Evolutionary conservation across 345 rosid genomes (phyloP).

Genomic region (Citropsis articulata): DNA sequence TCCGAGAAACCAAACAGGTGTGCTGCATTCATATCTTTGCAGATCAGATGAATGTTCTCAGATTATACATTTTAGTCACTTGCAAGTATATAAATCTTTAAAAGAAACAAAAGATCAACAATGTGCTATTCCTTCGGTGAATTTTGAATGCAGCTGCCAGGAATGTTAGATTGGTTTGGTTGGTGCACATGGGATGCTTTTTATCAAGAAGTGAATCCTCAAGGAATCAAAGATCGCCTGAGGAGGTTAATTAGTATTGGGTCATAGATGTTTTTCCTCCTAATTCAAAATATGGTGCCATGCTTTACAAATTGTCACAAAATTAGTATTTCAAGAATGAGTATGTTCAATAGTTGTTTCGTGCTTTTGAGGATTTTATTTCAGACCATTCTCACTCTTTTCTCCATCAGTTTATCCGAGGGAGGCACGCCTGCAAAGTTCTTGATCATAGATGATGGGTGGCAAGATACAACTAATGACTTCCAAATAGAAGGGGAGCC

Average conservation of each 20-base stretch:
- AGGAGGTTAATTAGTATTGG: constrained; percentile 39
- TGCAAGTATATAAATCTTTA: background rate
- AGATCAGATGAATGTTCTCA: background rate
- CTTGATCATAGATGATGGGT: constrained; percentile 59
- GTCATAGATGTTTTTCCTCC: background rate
- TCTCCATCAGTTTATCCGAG: constrained; percentile 37
- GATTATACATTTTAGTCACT: background rate
- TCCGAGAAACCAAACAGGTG: constrained; percentile 49
- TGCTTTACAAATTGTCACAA: no score
- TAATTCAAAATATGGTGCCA: background rate
- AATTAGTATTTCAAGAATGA: no score
- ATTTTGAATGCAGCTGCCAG: constrained; percentile 46
- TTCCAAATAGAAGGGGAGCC: constrained; percentile 55
- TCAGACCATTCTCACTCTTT: background rate
- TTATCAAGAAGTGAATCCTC: constrained; percentile 46
- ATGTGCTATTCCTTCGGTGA: background rate
- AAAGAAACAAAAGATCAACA: background rate
- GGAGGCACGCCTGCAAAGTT: constrained; percentile 61
- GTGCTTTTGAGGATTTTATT: background rate
- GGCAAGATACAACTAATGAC: constrained; percentile 57
- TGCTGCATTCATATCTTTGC: constrained; percentile 9
- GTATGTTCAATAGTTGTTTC: background rate
- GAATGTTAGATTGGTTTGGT: constrained; percentile 53
- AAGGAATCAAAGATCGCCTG: constrained; percentile 53
- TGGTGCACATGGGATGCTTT: constrained; percentile 77